Evolutionary conservation across 1,284 basidiomycete species (phyloP), one percentile per base, ranked within the genome.

Genomic region (Melampsora abietis-canadensis): DNA sequence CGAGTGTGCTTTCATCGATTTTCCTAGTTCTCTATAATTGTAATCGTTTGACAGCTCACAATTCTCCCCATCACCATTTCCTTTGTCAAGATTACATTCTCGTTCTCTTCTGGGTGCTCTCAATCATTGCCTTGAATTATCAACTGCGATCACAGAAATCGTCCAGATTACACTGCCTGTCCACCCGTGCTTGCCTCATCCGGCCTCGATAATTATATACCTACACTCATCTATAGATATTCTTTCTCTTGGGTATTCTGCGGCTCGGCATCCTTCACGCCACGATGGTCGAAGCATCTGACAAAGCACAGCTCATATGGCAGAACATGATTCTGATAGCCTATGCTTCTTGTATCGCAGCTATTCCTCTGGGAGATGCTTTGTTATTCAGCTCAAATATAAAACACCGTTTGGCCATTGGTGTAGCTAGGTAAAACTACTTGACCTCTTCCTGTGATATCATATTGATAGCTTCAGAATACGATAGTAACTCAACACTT

Each of bases 291-390:
- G 37, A 61, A 54, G 72, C 63, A 12, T 74, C 72, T 37, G 72
- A 74, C 60, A 57, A 66, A 31, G 73, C 66, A 40, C 73, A 75
- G 66, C 64, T 59, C 60, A 47, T 68, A 37, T 75, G 73, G 73
- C 73, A 75, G 57, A 75, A 75, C 47, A 24, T 68, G 19, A 57
- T 75, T 34, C 34, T 75, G 17, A 17, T 68, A 15, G 65, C 73
- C 51, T 75, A 68, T 51, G 66, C 66, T 44, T 75, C 73, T 37
- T 66, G 65, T 10, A 68, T 75, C 40, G 73, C 66, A 40, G 73
- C 73, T 21, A 75, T 75, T 31, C 73, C 73, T n/a, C 46, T 75
- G 66, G 73, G 73, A 44, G 73, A 75, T 64, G 73, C 73, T 10
- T 54, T 75, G 14, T 57, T 75, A 46, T 75, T 75, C 73, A 75